Evolutionary conservation across 73 alveolate species (phyloP).

Genomic region (Symbiodinium pilosum): DNA sequence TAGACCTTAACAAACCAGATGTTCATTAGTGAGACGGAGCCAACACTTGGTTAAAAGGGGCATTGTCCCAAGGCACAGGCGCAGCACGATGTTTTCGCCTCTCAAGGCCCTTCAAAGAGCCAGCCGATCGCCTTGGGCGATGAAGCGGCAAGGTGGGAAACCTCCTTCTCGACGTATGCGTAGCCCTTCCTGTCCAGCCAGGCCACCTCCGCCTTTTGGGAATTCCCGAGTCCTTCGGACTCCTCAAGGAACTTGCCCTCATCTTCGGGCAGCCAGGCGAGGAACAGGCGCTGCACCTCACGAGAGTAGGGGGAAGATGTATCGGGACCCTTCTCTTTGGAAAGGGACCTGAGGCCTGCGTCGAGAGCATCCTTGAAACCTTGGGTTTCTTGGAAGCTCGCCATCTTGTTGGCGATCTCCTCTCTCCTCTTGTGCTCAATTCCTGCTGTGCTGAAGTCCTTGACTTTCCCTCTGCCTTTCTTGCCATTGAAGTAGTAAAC

Average conservation of each 20-base stretch:
- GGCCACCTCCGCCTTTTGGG: not conserved
- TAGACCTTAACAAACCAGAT: too few species aligned
- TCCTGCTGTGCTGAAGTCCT: not conserved
- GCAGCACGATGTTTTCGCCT: too few species aligned
- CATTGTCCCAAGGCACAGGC: too few species aligned
- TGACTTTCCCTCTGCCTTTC: not conserved
- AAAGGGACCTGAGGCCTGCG: not conserved
- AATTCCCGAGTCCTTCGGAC: not conserved
- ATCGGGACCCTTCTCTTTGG: not conserved
- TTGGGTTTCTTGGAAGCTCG: not conserved
- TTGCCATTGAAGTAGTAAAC: not conserved
- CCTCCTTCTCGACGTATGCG: not conserved
- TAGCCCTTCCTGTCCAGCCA: not conserved
- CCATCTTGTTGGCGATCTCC: not conserved
- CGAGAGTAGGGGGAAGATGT: not conserved
- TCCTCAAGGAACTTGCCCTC: not conserved
- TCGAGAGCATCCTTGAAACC: not conserved
- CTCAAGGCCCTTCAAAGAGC: too few species aligned
- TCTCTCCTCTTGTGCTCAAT: not conserved
- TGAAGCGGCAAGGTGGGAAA: too few species aligned
- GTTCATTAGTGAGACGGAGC: too few species aligned
- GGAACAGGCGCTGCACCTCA: not conserved
- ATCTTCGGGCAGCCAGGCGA: not conserved
- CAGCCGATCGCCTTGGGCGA: too few species aligned
- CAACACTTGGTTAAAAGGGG: too few species aligned